phyloP scores from a whole-genome alignment of 2,329 filamentous ascomycete genomes.

The Calonectria fujianensis region DNA sequence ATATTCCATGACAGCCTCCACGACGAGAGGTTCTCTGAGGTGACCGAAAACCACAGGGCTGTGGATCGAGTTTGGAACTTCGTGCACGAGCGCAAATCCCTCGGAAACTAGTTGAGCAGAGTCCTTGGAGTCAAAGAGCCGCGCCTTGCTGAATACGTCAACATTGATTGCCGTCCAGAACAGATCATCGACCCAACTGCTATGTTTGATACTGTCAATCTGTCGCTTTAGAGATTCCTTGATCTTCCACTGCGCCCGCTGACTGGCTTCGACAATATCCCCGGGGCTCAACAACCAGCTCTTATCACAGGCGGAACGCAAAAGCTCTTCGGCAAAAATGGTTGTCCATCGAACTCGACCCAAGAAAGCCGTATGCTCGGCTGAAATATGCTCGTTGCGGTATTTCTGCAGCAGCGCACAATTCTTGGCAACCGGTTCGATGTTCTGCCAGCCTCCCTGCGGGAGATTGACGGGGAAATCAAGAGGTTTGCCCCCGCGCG shows the following conservation, averaged over 20 bases:
- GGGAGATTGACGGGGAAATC: not conserved
- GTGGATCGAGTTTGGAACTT: not conserved
- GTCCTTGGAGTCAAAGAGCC: slow-evolving; percentile 3
- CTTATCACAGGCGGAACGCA: not conserved
- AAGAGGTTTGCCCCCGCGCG: not conserved
- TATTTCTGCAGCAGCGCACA: not conserved
- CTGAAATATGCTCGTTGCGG: not conserved
- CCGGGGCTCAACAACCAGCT: not conserved
- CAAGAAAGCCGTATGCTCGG: not conserved
- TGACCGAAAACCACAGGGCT: not conserved
- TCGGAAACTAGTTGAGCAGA: not conserved
- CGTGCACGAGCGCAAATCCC: slow-evolving; percentile 3
- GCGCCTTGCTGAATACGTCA: not conserved
- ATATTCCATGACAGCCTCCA: slow-evolving; percentile 18
- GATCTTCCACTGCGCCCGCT: not conserved
- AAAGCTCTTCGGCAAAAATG: slow-evolving; percentile 1
- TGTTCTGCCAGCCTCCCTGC: not conserved
- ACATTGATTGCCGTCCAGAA: slow-evolving; percentile 19
- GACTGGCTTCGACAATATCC: not conserved
- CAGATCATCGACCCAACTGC: not conserved
- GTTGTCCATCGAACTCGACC: slow-evolving; percentile 8
- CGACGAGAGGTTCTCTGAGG: not conserved
- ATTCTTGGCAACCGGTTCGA: not conserved
- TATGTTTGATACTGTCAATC: not conserved
- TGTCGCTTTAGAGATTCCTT: not conserved